Conservation (phyloP, 768 basidiomycete genomes). For the Mycena alexandri region DNA sequence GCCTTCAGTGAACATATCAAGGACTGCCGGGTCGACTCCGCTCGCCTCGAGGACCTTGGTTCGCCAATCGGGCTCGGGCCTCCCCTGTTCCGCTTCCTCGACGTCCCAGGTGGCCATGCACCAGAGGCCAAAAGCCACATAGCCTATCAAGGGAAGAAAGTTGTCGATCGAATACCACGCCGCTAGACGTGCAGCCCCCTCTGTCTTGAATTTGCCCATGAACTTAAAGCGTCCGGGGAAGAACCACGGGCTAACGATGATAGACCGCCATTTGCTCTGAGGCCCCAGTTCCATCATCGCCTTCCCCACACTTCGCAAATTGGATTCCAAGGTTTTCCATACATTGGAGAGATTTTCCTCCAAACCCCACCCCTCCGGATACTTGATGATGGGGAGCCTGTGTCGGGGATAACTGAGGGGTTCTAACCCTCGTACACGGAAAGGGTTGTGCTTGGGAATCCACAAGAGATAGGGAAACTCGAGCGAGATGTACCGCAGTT, state of each 20-base stretch:
- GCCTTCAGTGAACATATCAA: background rate
- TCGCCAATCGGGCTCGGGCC: background rate
- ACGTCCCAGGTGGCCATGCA: background rate
- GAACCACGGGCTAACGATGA: background rate
- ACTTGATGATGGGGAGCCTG: background rate
- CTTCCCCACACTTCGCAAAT: background rate
- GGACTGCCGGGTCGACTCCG: background rate
- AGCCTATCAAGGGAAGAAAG: constrained; percentile 13
- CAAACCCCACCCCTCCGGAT: background rate
- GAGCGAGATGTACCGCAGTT: background rate
- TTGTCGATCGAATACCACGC: constrained; percentile 1
- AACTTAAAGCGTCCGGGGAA: constrained; percentile 12
- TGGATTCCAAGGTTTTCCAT: background rate
- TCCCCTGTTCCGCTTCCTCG: background rate
- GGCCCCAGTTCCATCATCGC: background rate
- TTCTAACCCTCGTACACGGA: background rate
- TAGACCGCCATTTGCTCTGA: no score
- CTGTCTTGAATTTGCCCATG: background rate
- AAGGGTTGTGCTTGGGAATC: constrained; percentile 9
- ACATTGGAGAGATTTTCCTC: background rate
- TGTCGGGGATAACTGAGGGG: background rate
- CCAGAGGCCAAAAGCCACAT: constrained; percentile 1
- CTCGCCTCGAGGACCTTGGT: background rate
- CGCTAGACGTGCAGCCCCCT: background rate
- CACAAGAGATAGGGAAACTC: constrained; percentile 2